Evolutionary conservation across 1,284 basidiomycete genomes (phyloP).

Genomic region (Volvariella volvacea): DNA sequence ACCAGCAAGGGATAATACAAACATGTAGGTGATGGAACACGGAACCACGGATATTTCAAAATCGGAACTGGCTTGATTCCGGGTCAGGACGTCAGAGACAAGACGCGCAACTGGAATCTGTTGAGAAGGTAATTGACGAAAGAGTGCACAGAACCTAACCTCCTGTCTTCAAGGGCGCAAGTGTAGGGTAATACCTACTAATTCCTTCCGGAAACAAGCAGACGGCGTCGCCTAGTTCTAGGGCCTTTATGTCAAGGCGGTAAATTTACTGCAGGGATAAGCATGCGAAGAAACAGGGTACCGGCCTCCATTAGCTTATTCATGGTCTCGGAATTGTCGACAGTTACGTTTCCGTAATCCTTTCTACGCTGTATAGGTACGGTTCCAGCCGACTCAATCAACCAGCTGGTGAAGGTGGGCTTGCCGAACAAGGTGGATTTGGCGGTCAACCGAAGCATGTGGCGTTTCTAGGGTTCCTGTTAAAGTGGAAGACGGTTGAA

Average conservation of each 20-base stretch:
- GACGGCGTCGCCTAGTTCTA: conserved; percentile 73
- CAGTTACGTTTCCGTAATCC: conserved; percentile 45
- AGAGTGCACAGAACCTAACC: conserved; percentile 33
- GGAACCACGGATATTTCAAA: conserved; percentile 71
- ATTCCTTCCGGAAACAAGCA: conserved; percentile 81
- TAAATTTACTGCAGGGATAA: conserved; percentile 1
- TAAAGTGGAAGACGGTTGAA: conserved; percentile 5
- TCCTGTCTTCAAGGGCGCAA: conserved; percentile 81
- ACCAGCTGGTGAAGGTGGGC: conserved; percentile 79
- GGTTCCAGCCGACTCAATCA: conserved; percentile 81
- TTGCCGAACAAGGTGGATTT: conserved; percentile 82
- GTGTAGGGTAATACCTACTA: conserved; percentile 75
- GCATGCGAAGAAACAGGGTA: conserved; percentile 2
- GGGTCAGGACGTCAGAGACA: conserved; percentile 70
- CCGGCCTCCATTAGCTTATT: conserved; percentile 57
- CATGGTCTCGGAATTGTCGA: conserved; percentile 69
- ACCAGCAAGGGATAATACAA: conserved; percentile 3
- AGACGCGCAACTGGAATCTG: conserved; percentile 60
- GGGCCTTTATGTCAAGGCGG: conserved; percentile 36
- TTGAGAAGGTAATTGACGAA: not conserved
- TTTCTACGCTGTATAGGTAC: conserved; percentile 74
- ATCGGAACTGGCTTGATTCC: conserved; percentile 56
- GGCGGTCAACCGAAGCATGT: conserved; percentile 75
- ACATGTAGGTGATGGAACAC: conserved; percentile 83
- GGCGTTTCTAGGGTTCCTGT: conserved; percentile 60